These are phyloP conservation scores for Solanum peruvianum DNA, from an alignment of 257 asterid genomes.

Conservation along the genomic window DNA sequence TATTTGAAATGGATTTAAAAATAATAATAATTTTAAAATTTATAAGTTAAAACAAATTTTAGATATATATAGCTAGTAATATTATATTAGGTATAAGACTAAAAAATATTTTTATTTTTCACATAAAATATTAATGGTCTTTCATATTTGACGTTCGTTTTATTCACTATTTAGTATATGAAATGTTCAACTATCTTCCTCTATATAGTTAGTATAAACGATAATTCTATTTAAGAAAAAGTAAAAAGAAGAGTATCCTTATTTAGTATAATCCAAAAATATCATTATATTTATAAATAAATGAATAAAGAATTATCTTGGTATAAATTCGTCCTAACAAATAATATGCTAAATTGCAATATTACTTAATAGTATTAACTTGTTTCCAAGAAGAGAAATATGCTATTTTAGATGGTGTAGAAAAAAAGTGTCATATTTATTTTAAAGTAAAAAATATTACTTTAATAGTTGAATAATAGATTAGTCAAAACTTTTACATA, in stretches of 20 bases:
- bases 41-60: background rate
- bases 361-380: background rate
- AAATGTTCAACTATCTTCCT: background rate
- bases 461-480: background rate
- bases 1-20: background rate
- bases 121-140: background rate
- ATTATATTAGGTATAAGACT: background rate
- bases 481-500: background rate
- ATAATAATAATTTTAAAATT: background rate
- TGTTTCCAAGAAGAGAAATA: background rate
- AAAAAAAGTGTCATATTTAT: background rate
- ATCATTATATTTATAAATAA: background rate
- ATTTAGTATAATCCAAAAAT: background rate
- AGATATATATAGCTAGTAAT: background rate
- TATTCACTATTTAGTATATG: background rate
- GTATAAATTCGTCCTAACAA: background rate
- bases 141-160: background rate
- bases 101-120: background rate
- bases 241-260: background rate
- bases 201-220: background rate
- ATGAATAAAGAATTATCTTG: background rate
- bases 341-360: background rate
- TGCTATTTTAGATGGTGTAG: background rate
- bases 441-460: background rate
- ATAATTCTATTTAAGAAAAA: background rate